Evolutionary conservation across 257 asterid species (phyloP), one percentile per base, ranked within the genome.

Genomic region (Datura wrightii): DNA sequence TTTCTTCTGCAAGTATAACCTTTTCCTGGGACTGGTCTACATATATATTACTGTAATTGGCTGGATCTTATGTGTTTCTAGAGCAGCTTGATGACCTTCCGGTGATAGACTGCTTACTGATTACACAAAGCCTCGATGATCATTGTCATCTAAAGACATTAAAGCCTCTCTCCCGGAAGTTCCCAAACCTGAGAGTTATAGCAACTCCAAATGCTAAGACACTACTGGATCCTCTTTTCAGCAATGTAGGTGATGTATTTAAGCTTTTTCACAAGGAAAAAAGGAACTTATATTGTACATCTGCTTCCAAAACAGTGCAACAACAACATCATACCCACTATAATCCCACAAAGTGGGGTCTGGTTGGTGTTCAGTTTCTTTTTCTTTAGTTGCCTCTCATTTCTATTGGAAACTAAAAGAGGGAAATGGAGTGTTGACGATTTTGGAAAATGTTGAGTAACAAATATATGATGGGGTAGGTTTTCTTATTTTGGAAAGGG

Each of bases 111-210:
- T 93, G 94, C 90, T 85, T 96, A 82, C 87, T 96, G n/a, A 96
- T 96, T 31, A 96, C 98, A 37, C 99, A 94, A 93, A 93, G 98
- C 90, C 98, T 96, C 70, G 99, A 96, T 53, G 99, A 96, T 84
- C 98, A 96, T 86, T 96, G 98, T 86, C 99, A 96, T 90, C 86
- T 96, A 87, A 94, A 89, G 84, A 96, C 99, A 41, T 85, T 96
- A 44, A 90, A 86, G 91, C 98, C 98, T 66, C 97, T 94, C 58
- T 94, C 98, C 18, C 88, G 89, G 71, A 96, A 89, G 91, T 88
- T 80, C 36, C 96, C 97, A 1, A 90, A 86, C 87, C 89, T 96
- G 82, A 90, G 90, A 87, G 98, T 93, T 84, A 87, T 94, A 24
- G 92, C 98, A 48, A 94, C 98, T 84, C 97, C 98, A 3, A 96